phyloP scores from a whole-genome alignment of 768 basidiomycete genomes.

The Auricularia sp. region DNA sequence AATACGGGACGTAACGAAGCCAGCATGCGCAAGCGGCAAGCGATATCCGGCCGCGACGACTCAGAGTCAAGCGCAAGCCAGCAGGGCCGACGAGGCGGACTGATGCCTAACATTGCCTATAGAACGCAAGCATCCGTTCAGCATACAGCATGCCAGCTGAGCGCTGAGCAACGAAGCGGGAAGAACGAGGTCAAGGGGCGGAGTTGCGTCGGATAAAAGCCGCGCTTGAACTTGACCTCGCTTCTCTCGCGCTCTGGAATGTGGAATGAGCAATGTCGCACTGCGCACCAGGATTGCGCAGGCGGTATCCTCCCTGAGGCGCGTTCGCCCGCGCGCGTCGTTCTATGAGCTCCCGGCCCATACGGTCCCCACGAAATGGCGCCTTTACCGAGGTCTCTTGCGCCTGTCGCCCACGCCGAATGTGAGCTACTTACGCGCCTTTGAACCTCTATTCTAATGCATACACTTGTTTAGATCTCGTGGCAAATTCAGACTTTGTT shows the following conservation, averaged over 20 bases:
- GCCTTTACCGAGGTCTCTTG: conserved; percentile 62
- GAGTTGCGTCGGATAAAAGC: not conserved
- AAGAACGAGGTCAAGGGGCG: not conserved
- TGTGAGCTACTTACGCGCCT: conserved; percentile 26
- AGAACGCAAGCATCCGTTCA: too few species aligned
- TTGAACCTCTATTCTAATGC: not conserved
- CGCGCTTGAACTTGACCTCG: not conserved
- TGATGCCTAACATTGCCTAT: too few species aligned
- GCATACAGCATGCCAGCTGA: too few species aligned
- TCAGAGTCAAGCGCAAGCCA: too few species aligned
- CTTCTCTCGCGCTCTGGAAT: not conserved
- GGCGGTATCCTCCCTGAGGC: conserved; percentile 41
- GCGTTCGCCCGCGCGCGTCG: conserved; percentile 48
- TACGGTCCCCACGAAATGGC: conserved; percentile 66
- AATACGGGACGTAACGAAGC: too few species aligned
- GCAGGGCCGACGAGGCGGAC: too few species aligned
- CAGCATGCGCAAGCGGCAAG: too few species aligned
- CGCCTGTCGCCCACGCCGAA: conserved; percentile 41
- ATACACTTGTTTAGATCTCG: conserved; percentile 35
- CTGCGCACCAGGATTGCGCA: not conserved
- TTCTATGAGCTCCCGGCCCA: conserved; percentile 66
- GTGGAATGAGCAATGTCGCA: not conserved
- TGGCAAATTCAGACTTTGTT: conserved; percentile 33
- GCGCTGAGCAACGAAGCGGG: too few species aligned
- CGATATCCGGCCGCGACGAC: too few species aligned